Evolutionary conservation across 257 asterid genomes (phyloP).

Genomic region (Vinca minor): DNA sequence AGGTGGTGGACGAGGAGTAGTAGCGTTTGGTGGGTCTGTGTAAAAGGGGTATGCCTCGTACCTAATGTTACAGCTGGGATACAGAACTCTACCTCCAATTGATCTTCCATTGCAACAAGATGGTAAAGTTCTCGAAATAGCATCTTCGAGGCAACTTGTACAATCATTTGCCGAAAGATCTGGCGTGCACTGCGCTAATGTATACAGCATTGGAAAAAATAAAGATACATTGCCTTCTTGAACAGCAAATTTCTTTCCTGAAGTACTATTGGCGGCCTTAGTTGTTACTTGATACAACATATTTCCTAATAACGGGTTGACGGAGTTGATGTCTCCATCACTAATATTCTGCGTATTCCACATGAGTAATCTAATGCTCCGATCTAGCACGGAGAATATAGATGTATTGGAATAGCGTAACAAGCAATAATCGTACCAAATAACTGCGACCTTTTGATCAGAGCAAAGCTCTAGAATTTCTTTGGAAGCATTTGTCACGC

Average conservation of each 20-base stretch:
- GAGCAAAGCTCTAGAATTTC: conserved; percentile 19
- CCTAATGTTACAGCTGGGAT: background rate
- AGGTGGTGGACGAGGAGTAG: no score
- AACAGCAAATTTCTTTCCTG: no score
- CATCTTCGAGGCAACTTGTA: conserved; percentile 8
- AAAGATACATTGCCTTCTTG: conserved; percentile 1
- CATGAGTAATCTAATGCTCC: fast-evolving
- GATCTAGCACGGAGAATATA: background rate
- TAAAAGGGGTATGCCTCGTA: no score
- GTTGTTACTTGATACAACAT: background rate
- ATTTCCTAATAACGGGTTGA: background rate
- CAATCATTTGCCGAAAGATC: conserved; percentile 16
- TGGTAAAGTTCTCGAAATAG: background rate
- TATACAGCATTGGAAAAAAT: conserved; percentile 3
- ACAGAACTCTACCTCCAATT: conserved; percentile 5
- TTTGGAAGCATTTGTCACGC: conserved; percentile 1
- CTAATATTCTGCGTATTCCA: no score
- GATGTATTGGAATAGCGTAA: conserved; percentile 22
- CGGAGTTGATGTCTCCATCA: background rate
- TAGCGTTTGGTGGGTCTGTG: background rate
- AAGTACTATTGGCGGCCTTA: conserved; percentile 1
- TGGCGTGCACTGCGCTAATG: conserved; percentile 25
- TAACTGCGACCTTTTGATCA: conserved; percentile 13
- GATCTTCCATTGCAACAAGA: conserved; percentile 3
- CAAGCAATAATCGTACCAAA: conserved; percentile 18